Conservation (phyloP, 257 asterid species). For the Solanum bukasovii region DNA sequence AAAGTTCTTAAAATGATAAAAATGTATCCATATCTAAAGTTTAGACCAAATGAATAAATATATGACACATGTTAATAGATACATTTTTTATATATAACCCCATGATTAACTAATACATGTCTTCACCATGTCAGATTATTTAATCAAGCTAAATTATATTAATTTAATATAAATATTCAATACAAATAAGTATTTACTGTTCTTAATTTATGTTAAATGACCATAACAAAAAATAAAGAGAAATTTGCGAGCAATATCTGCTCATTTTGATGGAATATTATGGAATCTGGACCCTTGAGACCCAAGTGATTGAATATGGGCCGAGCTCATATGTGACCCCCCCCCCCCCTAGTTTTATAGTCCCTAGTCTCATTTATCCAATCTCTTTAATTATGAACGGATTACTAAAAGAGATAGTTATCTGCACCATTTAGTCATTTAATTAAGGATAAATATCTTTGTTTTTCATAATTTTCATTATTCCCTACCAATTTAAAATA, state of each 20-base stretch:
- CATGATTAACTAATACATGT: background rate
- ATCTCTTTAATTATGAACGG: background rate
- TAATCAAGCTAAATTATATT: background rate
- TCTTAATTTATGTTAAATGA: background rate
- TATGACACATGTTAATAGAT: background rate
- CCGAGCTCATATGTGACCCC: background rate
- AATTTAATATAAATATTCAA: background rate
- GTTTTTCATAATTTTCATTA: too few species aligned
- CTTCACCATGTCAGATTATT: background rate
- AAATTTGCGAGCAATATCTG: background rate
- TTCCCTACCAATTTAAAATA: too few species aligned
- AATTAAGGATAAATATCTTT: too few species aligned
- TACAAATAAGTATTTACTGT: background rate
- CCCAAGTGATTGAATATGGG: background rate
- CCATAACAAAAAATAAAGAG: too few species aligned
- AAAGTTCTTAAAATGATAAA: background rate
- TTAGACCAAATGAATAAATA: background rate
- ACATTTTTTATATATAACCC: background rate
- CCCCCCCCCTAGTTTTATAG: background rate
- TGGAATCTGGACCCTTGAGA: background rate
- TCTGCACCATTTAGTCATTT: too few species aligned
- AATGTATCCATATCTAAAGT: background rate
- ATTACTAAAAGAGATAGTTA: background rate
- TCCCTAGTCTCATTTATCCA: background rate
- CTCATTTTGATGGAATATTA: background rate